Evolutionary conservation across 495 filamentous ascomycete genomes (phyloP).

Genomic region (Melanomma pulvis-pyrius): DNA sequence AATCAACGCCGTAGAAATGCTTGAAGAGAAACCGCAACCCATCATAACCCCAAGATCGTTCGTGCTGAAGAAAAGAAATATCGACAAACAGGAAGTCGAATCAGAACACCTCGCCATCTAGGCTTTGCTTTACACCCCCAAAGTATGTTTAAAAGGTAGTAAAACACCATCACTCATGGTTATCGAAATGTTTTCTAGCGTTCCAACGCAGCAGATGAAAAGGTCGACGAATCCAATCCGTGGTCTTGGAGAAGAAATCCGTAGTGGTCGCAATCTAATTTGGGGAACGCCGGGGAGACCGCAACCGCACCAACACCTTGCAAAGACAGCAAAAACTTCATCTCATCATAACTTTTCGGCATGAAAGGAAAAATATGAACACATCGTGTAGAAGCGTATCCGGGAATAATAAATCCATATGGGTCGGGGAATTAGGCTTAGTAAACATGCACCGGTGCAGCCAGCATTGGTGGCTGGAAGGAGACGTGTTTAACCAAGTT

Average conservation of each 20-base stretch:
- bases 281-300: constrained; percentile 28
- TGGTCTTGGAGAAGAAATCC: not conserved
- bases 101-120: constrained; percentile 24
- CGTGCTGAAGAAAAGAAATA: constrained; percentile 8
- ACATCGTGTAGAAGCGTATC: constrained; percentile 32
- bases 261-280: constrained; percentile 19
- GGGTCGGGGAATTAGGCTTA: constrained; percentile 9
- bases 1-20: constrained; percentile 38
- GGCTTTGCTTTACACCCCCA: constrained; percentile 9
- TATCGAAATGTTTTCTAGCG: constrained; percentile 25
- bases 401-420: constrained; percentile 11
- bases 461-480: constrained; percentile 38
- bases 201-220: not conserved
- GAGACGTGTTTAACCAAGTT: constrained; percentile 38
- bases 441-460: constrained; percentile 38
- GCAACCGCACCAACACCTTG: constrained; percentile 30
- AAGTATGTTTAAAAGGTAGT: constrained; percentile 23
- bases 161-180: constrained; percentile 19
- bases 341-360: constrained; percentile 37
- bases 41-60: not conserved
- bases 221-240: not conserved
- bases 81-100: not conserved
- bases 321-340: constrained; percentile 23
- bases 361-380: constrained; percentile 32
- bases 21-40: not conserved